Base-by-base conservation (phyloP, 1,139 yeast species). In the Yamadazyma sp. region DNA sequence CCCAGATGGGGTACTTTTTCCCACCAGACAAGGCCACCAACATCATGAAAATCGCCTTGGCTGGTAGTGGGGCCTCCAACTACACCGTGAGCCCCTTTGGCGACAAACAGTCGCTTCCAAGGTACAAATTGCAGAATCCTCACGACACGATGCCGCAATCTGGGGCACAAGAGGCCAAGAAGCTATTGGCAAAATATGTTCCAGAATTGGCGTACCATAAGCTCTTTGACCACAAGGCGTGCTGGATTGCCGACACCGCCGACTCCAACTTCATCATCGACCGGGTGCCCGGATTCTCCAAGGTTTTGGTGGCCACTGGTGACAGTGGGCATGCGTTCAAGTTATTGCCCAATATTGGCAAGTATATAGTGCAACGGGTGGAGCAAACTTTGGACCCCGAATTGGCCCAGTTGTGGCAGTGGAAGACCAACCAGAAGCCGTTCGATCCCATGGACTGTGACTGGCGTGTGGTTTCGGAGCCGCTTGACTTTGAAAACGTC, bases 221-320 rank as follows among this genome's bases (percentile, higher is more conserved):
- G 10, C 49, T 71, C 1, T 33, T 61, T 17, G 63, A 62, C 34
- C 59, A 65, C 23, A 71, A 69, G 47, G 52, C 64, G 5, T 73
- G 79, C 46, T 74, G 79, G 79, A 63, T 70, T 35, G 73, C 72
- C 4, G 79, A 74, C 45, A 64, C 76, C 9, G 49, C 65, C 2
- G 66, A 64, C 35, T 59, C 69, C 10, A 61, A 73, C 43, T 73
- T 73, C 41, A 52, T 74, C 7, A 64, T 74, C 28, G 77, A 72
- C 45, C 45, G 50, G 16, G 63, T 66, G 10, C 79, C 79, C 0
- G 43, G 48, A 1, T 42, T 29, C 20, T 26, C 36, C 0, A 59
- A 61, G 17, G 51, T 69, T 1, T 62, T 47, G 35, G 64, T 69
- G 6, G 75, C 73, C 0, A 55, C 72, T 5, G 79, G 79, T 20